These are phyloP conservation scores for Alternaria sp. DNA, from an alignment of 2,329 filamentous ascomycete genomes.

Conservation along the genomic window DNA sequence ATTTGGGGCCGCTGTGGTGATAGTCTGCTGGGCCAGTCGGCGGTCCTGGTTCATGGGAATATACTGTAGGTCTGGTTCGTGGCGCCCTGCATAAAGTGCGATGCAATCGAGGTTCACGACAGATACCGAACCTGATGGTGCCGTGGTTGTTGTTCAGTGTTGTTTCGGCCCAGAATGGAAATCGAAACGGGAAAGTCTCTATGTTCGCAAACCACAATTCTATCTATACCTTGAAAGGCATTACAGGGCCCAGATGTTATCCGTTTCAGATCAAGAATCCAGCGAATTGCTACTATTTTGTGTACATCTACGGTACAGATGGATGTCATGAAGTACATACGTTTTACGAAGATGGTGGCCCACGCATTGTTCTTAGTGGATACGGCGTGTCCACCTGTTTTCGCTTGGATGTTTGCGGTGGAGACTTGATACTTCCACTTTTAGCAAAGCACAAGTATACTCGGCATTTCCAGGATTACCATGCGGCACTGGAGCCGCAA, in stretches of 20 bases:
- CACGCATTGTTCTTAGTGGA: neutral
- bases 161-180: neutral
- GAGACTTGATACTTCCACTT: neutral
- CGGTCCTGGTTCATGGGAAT: neutral
- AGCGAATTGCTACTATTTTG: neutral
- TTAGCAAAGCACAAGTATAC: neutral
- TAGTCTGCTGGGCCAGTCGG: neutral
- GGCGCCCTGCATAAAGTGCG: neutral
- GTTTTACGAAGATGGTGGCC: neutral
- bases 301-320: neutral
- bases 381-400: neutral
- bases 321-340: neutral
- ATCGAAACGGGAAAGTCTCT: conserved; percentile 1
- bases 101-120: conserved; percentile 12
- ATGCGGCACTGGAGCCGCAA: neutral
- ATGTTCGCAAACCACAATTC: neutral
- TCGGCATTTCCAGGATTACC: neutral
- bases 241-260: neutral
- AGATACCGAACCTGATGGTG: conserved; percentile 4
- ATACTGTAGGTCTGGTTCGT: neutral
- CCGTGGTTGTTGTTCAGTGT: neutral
- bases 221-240: neutral
- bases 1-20: conserved; percentile 1
- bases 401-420: neutral
- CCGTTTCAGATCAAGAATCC: neutral